Conservation (phyloP, 106 monocot species). For the Gastrodia elata region DNA sequence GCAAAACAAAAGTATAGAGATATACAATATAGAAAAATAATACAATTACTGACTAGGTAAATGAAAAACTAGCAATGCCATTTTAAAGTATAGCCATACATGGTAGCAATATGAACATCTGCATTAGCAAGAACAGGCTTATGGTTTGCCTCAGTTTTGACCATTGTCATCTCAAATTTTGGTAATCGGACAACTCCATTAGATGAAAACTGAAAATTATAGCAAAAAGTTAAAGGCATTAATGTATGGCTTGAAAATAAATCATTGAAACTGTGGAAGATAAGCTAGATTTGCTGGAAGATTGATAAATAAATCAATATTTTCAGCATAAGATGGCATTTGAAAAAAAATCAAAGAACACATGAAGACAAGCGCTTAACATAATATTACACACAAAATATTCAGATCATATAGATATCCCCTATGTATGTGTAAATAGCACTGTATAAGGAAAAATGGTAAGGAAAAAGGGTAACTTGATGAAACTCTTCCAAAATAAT, state of each 20-base stretch:
- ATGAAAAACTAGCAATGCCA: neutral
- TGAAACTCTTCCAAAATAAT: neutral
- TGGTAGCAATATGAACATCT: conserved; percentile 74
- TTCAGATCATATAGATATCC: neutral
- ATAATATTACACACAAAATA: neutral
- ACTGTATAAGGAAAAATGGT: neutral
- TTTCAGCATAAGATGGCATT: neutral
- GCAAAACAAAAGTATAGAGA: conserved; percentile 14
- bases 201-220: conserved; percentile 67
- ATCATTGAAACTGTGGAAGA: neutral
- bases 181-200: conserved; percentile 76
- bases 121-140: conserved; percentile 81
- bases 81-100: conserved; percentile 30
- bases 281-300: no score
- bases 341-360: neutral
- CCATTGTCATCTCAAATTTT: conserved; percentile 93
- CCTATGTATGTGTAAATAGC: neutral
- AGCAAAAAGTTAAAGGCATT: neutral
- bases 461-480: neutral
- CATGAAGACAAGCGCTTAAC: neutral
- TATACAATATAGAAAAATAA: neutral
- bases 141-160: conserved; percentile 78
- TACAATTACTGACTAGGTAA: neutral
- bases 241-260: neutral
- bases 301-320: neutral